Base-by-base conservation (phyloP, 108 stramenopile genomes). In the Nannochloropsis salina region DNA sequence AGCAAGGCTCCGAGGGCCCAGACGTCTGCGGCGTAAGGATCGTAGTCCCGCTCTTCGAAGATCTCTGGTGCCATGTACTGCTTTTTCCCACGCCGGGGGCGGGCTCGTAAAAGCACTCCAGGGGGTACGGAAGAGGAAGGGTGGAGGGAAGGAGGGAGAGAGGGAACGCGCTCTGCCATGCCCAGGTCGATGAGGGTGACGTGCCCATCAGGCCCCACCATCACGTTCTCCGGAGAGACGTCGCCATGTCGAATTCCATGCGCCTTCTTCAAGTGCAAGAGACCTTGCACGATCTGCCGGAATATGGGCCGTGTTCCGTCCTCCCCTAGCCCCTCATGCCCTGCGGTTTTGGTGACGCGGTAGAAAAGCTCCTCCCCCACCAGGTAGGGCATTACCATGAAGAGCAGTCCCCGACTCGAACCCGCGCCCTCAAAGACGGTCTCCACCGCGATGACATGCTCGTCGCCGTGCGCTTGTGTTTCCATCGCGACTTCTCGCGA, bases 11-110 rank as follows among this genome's bases (percentile, higher is more conserved):
- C 61, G 20, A 74, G n/a, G 4, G 61, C 61, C 61, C 61, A 74
- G 20, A 74, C 61, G 61, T 74, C 61, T n/a, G 61, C 61, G 2
- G 61, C 61, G 61, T n/a, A 74, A n/a, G 61, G 61, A 74, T 74
- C 61, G 61, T 74, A 74, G 4, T 74, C 2, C 61, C 61, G 15
- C 61, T 74, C 61, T n/a, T 74, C 61, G 61, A n/a, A 74, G 6
- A 74, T 74, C 61, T 74, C 61, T 6, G 61, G 61, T n/a, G 61
- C 61, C 61, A 74, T 74, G 61, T 74, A 74, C 61, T 74, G 61
- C 61, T 74, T 74, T 2, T 74, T 74, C 61, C 61, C 61, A 15
- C 61, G 61, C 61, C 61, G 61, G 20, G 61, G 61, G 20, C 61
- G 61, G 2, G 61, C 61, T 74, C n/a, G 20, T n/a, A 74, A n/a